Evolutionary conservation across 2,329 filamentous ascomycete species (phyloP).

Genomic region (Passalora sequoiae): DNA sequence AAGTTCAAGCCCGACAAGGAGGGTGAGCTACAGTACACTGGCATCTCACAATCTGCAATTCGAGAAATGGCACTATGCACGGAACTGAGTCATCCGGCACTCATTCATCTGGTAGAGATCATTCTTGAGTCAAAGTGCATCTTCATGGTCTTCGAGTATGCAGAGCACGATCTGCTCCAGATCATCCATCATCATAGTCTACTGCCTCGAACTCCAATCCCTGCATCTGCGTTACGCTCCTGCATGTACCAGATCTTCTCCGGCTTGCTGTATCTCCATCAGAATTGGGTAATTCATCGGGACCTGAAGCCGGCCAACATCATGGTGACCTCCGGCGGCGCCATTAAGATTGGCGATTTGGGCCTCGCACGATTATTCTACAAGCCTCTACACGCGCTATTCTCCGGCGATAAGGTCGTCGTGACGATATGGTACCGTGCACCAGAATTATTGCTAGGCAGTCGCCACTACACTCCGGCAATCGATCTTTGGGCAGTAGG

Average conservation of each 20-base stretch:
- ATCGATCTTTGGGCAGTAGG: constrained; percentile 97
- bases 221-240: constrained; percentile 80
- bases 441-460: constrained; percentile 85
- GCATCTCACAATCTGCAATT: constrained; percentile 93
- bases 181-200: constrained; percentile 98
- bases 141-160: constrained; percentile 99
- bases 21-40: constrained; percentile 93
- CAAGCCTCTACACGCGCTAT: constrained; percentile 87
- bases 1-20: constrained; percentile 99
- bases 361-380: constrained; percentile 88
- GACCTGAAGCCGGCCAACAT: constrained; percentile 98
- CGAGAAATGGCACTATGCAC: constrained; percentile 97
- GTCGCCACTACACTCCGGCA: constrained; percentile 92
- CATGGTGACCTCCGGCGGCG: constrained; percentile 86
- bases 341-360: constrained; percentile 91
- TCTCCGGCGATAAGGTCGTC: constrained; percentile 93
- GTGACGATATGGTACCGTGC: constrained; percentile 99
- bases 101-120: constrained; percentile 88
- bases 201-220: constrained; percentile 80
- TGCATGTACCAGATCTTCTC: constrained; percentile 96
- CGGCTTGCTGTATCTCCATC: constrained; percentile 88
- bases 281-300: constrained; percentile 94
- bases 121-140: constrained; percentile 98
- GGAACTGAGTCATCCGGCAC: constrained; percentile 80
- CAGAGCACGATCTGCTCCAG: constrained; percentile 92